Evolutionary conservation across 169 alveolate genomes (phyloP).

Genomic region (Plasmodium malariae): DNA sequence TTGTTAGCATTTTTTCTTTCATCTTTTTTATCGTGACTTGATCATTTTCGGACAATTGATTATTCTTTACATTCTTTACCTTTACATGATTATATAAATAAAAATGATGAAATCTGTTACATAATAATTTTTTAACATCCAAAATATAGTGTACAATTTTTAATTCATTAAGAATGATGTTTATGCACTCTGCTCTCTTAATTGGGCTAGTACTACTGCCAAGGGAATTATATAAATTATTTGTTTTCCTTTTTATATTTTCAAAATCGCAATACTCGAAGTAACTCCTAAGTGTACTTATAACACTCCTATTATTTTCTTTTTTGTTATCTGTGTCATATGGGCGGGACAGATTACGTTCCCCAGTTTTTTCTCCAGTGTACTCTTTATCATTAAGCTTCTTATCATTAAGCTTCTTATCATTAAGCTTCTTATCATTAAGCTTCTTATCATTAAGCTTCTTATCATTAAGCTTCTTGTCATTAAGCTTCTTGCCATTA

Average conservation of each 20-base stretch:
- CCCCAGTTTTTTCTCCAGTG: no score
- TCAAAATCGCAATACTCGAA: neutral
- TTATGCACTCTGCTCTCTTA: neutral
- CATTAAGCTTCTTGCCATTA: no score
- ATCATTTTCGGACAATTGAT: neutral
- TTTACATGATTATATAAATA: neutral
- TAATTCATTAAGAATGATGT: neutral
- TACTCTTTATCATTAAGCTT: no score
- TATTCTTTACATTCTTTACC: neutral
- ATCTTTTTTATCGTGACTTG: neutral
- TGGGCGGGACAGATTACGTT: no score
- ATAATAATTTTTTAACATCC: constrained; percentile 11
- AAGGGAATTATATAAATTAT: constrained; percentile 1
- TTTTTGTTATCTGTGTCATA: no score
- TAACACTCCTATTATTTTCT: no score
- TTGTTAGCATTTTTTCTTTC: constrained; percentile 26
- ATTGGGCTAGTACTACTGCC: neutral
- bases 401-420: no score
- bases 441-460: no score
- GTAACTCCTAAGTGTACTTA: neutral
- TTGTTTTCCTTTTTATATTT: constrained; percentile 3
- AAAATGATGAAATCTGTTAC: constrained; percentile 26
- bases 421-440: no score
- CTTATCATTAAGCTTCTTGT: no score
- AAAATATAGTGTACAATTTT: neutral